phyloP scores from a whole-genome alignment of 2,329 filamentous ascomycete genomes.

The Pleochaeta shiraiana region DNA sequence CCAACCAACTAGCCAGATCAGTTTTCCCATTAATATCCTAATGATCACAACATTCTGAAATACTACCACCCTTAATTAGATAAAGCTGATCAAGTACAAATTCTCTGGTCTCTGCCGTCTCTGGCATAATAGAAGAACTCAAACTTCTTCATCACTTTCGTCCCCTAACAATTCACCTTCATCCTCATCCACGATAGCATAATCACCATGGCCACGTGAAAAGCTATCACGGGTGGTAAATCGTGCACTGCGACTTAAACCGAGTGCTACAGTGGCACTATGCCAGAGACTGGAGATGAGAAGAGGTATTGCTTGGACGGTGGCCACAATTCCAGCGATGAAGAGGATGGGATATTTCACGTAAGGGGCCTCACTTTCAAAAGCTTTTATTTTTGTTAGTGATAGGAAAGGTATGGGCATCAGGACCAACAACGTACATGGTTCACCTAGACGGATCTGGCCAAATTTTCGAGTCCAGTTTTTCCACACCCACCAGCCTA shows the following conservation, averaged over 20 bases:
- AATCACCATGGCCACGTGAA: slow-evolving; percentile 68
- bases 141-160: slow-evolving; percentile 77
- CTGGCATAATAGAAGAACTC: background rate
- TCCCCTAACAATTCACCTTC: slow-evolving; percentile 89
- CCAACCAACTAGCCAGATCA: background rate
- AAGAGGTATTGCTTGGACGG: slow-evolving; percentile 42
- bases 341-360: slow-evolving; percentile 65
- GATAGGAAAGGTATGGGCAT: background rate
- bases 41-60: background rate
- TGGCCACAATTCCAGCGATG: slow-evolving; percentile 39
- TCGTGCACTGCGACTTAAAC: slow-evolving; percentile 26
- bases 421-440: slow-evolving; percentile 17
- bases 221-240: slow-evolving; percentile 86
- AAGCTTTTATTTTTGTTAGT: slow-evolving; percentile 15
- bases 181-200: slow-evolving; percentile 73
- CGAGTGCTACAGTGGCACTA: slow-evolving; percentile 28
- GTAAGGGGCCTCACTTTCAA: slow-evolving; percentile 54
- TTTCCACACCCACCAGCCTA: slow-evolving; percentile 68
- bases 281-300: slow-evolving; percentile 54
- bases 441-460: slow-evolving; percentile 72
- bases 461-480: slow-evolving; percentile 85
- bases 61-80: background rate
- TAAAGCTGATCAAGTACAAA: background rate
- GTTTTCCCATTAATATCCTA: background rate
- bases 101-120: background rate